Evolutionary conservation across 2,329 filamentous ascomycete species (phyloP).

Genomic region (Ophiostoma tasmaniense): DNA sequence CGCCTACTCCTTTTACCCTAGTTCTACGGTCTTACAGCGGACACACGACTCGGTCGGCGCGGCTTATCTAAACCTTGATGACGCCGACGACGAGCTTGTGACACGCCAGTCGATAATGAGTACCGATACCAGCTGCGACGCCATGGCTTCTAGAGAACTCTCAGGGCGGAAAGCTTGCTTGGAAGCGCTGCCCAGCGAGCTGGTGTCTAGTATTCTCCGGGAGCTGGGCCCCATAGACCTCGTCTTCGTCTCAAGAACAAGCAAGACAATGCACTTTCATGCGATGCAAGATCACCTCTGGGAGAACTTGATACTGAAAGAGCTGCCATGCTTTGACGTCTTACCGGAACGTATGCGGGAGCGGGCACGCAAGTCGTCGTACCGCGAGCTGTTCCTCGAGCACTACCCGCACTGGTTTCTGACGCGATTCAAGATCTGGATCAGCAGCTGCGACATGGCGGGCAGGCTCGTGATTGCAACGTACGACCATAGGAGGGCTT

Average conservation of each 20-base stretch:
- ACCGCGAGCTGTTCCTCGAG: slow-evolving; percentile 61
- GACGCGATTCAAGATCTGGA: slow-evolving; percentile 73
- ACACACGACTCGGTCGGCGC: too few species aligned
- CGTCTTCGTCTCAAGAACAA: slow-evolving; percentile 47
- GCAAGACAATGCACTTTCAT: slow-evolving; percentile 50
- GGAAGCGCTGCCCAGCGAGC: slow-evolving; percentile 56
- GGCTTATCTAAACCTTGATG: background rate
- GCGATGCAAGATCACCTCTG: slow-evolving; percentile 62
- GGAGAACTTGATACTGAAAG: slow-evolving; percentile 59
- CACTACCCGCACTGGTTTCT: slow-evolving; percentile 84
- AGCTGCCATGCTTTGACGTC: slow-evolving; percentile 51
- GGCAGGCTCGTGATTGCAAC: slow-evolving; percentile 70
- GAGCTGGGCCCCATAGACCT: slow-evolving; percentile 60
- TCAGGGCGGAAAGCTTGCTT: slow-evolving; percentile 10
- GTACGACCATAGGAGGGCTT: slow-evolving; percentile 63
- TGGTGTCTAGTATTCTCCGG: slow-evolving; percentile 63
- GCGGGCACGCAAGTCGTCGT: slow-evolving; percentile 53
- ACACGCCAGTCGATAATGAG: too few species aligned
- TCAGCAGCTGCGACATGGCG: slow-evolving; percentile 62
- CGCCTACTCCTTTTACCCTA: too few species aligned
- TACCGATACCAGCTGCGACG: too few species aligned
- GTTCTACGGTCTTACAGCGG: too few species aligned
- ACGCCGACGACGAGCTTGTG: background rate
- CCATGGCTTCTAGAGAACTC: too few species aligned
- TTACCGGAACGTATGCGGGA: slow-evolving; percentile 33